Evolutionary conservation across 345 rosid species (phyloP).

Genomic region (Linum tenue): DNA sequence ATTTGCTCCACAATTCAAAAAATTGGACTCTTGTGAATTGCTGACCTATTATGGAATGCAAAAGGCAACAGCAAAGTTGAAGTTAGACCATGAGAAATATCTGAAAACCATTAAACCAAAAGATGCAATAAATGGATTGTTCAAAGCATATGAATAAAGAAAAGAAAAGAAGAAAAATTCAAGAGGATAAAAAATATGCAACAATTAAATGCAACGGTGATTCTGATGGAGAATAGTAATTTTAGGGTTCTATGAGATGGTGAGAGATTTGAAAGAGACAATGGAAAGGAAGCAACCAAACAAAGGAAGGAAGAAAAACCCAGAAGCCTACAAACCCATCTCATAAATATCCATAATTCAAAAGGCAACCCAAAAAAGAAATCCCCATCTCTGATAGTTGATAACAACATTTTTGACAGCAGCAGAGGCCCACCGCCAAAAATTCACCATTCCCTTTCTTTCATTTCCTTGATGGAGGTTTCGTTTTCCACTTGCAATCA

Average conservation of each 20-base stretch:
- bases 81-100: constrained; percentile 48
- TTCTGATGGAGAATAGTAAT: constrained; percentile 22
- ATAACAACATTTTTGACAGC: constrained; percentile 48
- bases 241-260: constrained; percentile 30
- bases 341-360: constrained; percentile 33
- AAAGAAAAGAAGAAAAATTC: constrained; percentile 3
- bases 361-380: constrained; percentile 26
- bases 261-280: constrained; percentile 34
- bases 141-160: constrained; percentile 16
- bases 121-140: constrained; percentile 28
- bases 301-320: constrained; percentile 23
- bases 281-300: constrained; percentile 22
- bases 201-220: constrained; percentile 18
- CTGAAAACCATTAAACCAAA: constrained; percentile 31
- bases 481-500: constrained; percentile 11
- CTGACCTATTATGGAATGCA: constrained; percentile 32
- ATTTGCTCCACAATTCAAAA: constrained; percentile 39
- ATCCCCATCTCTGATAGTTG: constrained; percentile 25
- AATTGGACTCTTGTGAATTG: constrained; percentile 41
- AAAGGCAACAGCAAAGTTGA: constrained; percentile 26
- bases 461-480: not conserved
- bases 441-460: constrained; percentile 16
- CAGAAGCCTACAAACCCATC: constrained; percentile 30
- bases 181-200: too few relatives aligned
- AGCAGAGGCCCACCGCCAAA: constrained; percentile 30